Base-by-base conservation (phyloP, 371 early-diverging fungal species). In the Smittium mucronatum region DNA sequence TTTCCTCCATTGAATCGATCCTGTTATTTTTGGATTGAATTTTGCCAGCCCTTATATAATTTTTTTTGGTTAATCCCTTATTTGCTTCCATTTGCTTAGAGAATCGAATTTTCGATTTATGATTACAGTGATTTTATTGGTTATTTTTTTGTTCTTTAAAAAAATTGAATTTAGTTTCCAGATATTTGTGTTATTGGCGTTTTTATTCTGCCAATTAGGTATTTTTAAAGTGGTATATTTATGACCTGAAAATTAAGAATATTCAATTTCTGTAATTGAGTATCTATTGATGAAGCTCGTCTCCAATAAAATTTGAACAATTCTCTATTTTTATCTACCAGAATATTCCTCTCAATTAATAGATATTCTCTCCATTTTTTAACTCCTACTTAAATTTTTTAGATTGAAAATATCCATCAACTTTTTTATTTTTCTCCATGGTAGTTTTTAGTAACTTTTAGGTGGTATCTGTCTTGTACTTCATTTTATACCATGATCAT, bases 351-450 rank as follows among this genome's bases (percentile, higher is more conserved):
- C 34, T 8, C 29, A 65, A 34, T 26, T 33, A n/a, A n/a, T 65
- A 65, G 32, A 34, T n/a, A 5, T 15, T 31, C 8, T 25, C 32
- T 15, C 36, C 34, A 5, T n/a, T n/a, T 32, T 33, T n/a, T 65
- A 33, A 34, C 34, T 31, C 36, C n/a, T 5, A 5, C n/a, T 31
- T 8, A 28, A 31, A 5, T 65, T 65, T n/a, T 34, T 36, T 36
- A 65, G 36, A 8, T 33, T 34, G n/a, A 65, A 8, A n/a, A n/a
- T 21, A 34, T 33, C n/a, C 11, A 65, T 65, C 11, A n/a, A 31
- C n/a, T 65, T 65, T 8, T 65, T 33, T 33, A 65, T n/a, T 2
- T 33, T n/a, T n/a, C n/a, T n/a, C 65, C 65, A 65, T n/a, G 26
- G 15, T 25, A 5, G 5, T 34, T 5, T 65, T n/a, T 34, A n/a